Evolutionary conservation across 1,139 yeast species (phyloP).

Genomic region (Magnusiomyces ingens): DNA sequence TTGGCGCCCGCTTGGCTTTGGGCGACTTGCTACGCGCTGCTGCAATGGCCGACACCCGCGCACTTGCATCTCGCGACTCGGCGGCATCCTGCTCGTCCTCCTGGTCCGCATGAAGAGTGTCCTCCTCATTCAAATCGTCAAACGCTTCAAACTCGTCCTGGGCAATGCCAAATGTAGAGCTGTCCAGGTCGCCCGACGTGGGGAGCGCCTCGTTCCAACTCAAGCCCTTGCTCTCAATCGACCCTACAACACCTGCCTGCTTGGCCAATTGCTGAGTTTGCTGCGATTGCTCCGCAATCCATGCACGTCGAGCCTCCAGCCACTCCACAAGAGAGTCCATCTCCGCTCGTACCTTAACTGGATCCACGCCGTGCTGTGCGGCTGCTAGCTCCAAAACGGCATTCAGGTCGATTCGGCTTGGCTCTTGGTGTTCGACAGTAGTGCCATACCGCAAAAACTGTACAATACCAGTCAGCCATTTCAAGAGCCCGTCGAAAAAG

Average conservation of each 20-base stretch:
- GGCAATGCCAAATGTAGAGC: constrained; percentile 52
- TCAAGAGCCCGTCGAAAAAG: constrained; percentile 54
- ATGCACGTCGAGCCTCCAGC: constrained; percentile 39
- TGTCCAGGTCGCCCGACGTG: constrained; percentile 40
- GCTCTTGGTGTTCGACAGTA: constrained; percentile 8
- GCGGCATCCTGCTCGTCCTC: constrained; percentile 12
- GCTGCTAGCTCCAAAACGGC: constrained; percentile 26
- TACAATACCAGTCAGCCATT: constrained; percentile 63
- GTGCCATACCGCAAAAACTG: constrained; percentile 51
- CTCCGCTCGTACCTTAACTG: constrained; percentile 38
- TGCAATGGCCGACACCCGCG: constrained; percentile 1
- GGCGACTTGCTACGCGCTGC: constrained; percentile 7
- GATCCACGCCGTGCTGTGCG: constrained; percentile 39
- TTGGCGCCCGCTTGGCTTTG: constrained; percentile 7
- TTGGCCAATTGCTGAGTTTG: constrained; percentile 23
- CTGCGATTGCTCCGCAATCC: constrained; percentile 30
- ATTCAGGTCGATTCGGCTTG: constrained; percentile 29
- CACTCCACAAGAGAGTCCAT: constrained; percentile 41
- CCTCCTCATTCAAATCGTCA: constrained; percentile 28
- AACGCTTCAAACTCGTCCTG: constrained; percentile 54
- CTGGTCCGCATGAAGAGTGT: constrained; percentile 33
- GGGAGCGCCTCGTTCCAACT: constrained; percentile 36
- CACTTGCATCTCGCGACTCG: not conserved
- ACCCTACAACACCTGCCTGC: constrained; percentile 39
- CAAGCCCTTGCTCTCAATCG: constrained; percentile 49